Conservation (phyloP, 495 filamentous ascomycete genomes). For the Apiosordaria backusii region DNA sequence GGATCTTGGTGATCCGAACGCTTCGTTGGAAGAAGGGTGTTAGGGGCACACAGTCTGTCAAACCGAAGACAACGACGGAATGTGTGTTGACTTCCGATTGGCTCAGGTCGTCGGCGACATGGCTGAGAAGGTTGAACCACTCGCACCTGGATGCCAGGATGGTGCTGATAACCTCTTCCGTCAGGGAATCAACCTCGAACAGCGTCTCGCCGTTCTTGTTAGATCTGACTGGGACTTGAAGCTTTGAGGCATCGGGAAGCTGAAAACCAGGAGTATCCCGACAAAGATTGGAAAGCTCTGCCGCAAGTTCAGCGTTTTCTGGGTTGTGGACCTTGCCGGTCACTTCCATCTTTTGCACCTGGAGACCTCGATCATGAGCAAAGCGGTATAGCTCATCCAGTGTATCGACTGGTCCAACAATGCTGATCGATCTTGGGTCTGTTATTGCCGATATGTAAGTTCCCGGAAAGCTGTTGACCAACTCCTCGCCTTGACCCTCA, state of each 20-base stretch:
- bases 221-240: constrained; percentile 28
- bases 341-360: constrained; percentile 23
- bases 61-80: constrained; percentile 29
- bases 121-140: constrained; percentile 32
- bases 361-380: constrained; percentile 20
- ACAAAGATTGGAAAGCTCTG: constrained; percentile 26
- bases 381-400: constrained; percentile 17
- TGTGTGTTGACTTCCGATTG: constrained; percentile 13
- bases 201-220: constrained; percentile 28
- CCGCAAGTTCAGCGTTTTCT: constrained; percentile 26
- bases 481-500: constrained; percentile 30
- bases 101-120: constrained; percentile 29
- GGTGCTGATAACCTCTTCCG: constrained; percentile 30
- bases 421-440: constrained; percentile 32
- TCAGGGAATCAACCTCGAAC: constrained; percentile 18
- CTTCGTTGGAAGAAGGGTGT: constrained; percentile 29
- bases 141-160: constrained; percentile 36
- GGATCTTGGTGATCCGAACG: constrained; percentile 26
- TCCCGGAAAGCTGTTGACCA: constrained; percentile 26
- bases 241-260: constrained; percentile 23
- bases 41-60: constrained; percentile 32
- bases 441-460: constrained; percentile 34
- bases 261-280: constrained; percentile 13
- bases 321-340: constrained; percentile 34
- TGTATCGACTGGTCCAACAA: constrained; percentile 23